Evolutionary conservation across 768 basidiomycete species (phyloP), one percentile per base, ranked within the genome.

Genomic region (Lentinula raphanica): DNA sequence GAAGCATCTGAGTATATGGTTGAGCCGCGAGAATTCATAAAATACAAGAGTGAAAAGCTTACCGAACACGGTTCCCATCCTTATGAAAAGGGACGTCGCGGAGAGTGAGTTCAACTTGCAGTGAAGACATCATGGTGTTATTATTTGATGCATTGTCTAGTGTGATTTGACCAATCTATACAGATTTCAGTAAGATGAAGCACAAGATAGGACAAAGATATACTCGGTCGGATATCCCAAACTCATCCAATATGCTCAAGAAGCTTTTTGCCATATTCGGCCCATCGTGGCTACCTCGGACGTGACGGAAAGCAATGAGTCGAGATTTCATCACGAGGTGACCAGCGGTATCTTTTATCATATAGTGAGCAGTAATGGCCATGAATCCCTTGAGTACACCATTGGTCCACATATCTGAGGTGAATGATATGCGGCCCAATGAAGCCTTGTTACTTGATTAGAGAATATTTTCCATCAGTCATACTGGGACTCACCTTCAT

Each of bases 401-500:
- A 40, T 70, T 62, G n/a, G 58, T 65, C 75, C 76, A 78, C 3
- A 75, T 59, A 50, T 76, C n/a, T n/a, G n/a, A n/a, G n/a, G n/a
- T n/a, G n/a, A n/a, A n/a, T n/a, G n/a, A n/a, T n/a, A n/a, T n/a
- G 5, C 65, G 66, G 0, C 74, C 70, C 15, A 66, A 25, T 7
- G 71, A 50, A 2, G 58, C 50, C 71, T 74, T 27, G 39, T 45
- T 23, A 56, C n/a, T n/a, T n/a, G n/a, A n/a, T n/a, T n/a, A n/a
- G n/a, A n/a, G n/a, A n/a, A n/a, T n/a, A n/a, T n/a, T n/a, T n/a
- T n/a, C n/a, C n/a, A n/a, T n/a, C n/a, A n/a, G n/a, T n/a, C n/a
- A n/a, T n/a, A n/a, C n/a, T n/a, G 51, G 15, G 45, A 60, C 9
- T 54, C 15, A 21, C 58, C 54, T 36, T 36, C n/a, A n/a, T n/a